Base-by-base conservation (phyloP, 495 filamentous ascomycete genomes). In the Podospora pseudopauciseta region DNA sequence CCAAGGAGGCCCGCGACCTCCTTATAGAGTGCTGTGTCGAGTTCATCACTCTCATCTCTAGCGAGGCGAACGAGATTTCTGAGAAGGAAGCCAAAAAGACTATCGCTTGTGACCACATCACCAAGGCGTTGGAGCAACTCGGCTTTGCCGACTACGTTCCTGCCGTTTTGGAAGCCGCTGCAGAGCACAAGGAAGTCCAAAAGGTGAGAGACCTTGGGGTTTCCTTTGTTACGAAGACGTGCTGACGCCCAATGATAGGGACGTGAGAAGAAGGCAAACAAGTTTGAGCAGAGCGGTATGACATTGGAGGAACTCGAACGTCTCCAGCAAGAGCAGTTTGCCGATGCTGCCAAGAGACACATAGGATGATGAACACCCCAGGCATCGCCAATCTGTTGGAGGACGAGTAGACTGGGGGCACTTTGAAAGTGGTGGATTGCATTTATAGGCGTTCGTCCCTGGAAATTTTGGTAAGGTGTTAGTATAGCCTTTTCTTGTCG, bases 31-130 rank as follows among this genome's bases (percentile, higher is more conserved):
- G 94, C 83, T 99, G 96, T 76, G 95, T 98, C 70, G 95, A 99
- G 76, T 99, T 98, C 82, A 97, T 99, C 78, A 97, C 96, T 11
- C 86, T 99, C 65, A 91, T 99, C 65, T 97, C 94, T 27, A 95
- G 92, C 49, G 93, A 99, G 81, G 96, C 95, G 9, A 99, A 99
- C 77, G 95, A 99, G 72, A 99, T 99, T 70, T 92, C 93, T 18
- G 95, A 99, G 79, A 96, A 94, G 74, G 95, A 99, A 70, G 90
- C 93, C 13, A 99, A 99, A 85, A 99, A 99, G 83, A 99, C 95
- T 0, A 99, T 99, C 65, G 94, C 93, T 0, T 93, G 91, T 71
- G 95, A 99, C 73, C 95, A 99, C 80, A 94, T 98, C 71, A 93
- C 94, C 72, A 92, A 92, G 74, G 96, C 96, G 4, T 83, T 99